Conservation (phyloP, 2,329 filamentous ascomycete genomes). For the Trichoderma harzianum region DNA sequence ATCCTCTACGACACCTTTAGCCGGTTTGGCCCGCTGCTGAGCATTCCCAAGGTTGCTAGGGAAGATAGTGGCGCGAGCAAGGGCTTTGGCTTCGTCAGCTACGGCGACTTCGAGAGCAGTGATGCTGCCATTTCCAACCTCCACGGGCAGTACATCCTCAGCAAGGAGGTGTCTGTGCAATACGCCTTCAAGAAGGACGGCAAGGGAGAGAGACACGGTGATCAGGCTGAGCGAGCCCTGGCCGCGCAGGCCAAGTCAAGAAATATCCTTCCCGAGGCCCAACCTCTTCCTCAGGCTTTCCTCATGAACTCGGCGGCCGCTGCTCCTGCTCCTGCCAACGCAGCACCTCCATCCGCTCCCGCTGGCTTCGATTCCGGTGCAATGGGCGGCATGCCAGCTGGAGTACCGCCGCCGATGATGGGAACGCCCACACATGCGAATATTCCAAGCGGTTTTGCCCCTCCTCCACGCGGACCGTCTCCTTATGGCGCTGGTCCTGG, state of each 20-base stretch:
- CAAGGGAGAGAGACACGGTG: conserved; percentile 92
- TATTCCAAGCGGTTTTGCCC: conserved; percentile 37
- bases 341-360: conserved; percentile 23
- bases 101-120: conserved; percentile 86
- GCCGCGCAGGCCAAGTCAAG: conserved; percentile 91
- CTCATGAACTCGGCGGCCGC: conserved; percentile 39
- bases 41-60: conserved; percentile 84
- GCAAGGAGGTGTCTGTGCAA: conserved; percentile 93
- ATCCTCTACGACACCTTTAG: conserved; percentile 91
- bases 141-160: conserved; percentile 94
- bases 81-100: conserved; percentile 95
- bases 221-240: conserved; percentile 86
- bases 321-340: conserved; percentile 26
- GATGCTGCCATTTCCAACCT: conserved; percentile 89
- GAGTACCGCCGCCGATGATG: conserved; percentile 26
- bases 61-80: conserved; percentile 87
- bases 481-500: conserved; percentile 31
- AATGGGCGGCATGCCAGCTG: conserved; percentile 27
- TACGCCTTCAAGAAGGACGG: conserved; percentile 99
- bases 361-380: conserved; percentile 36
- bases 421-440: conserved; percentile 34
- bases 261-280: conserved; percentile 79
- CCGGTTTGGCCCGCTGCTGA: conserved; percentile 82
- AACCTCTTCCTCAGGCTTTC: conserved; percentile 72
- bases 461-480: conserved; percentile 34